Evolutionary conservation across 75 land plant species (phyloP).

Genomic region (Isoetes taiwanensis): DNA sequence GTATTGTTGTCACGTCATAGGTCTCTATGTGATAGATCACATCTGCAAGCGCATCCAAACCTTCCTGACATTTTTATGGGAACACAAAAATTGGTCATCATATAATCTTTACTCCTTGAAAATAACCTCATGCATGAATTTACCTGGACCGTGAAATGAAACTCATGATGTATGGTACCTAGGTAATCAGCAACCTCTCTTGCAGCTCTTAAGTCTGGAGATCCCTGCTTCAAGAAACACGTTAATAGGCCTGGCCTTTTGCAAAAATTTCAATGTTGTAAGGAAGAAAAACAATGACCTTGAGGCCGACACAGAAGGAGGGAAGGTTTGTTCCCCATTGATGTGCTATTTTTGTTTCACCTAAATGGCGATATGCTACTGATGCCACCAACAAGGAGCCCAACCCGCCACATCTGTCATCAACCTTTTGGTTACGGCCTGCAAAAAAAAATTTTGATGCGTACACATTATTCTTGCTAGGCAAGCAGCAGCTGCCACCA

Average conservation of each 20-base stretch:
- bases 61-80: too few relatives aligned
- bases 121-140: background rate
- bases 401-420: conserved; percentile 99
- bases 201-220: conserved; percentile 94
- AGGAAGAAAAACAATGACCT: conserved; percentile 28
- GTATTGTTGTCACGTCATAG: conserved; percentile 91
- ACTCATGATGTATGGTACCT: conserved; percentile 84
- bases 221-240: conserved; percentile 42
- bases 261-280: background rate
- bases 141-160: conserved; percentile 94
- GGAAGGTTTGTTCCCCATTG: conserved; percentile 87
- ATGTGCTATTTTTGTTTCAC: conserved; percentile 50
- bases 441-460: too few relatives aligned
- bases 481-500: too few relatives aligned
- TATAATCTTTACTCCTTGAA: background rate
- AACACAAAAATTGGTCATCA: too few relatives aligned
- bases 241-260: background rate
- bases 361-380: conserved; percentile 69
- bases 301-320: conserved; percentile 83
- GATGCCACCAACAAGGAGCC: conserved; percentile 94
- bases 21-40: conserved; percentile 95
- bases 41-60: conserved; percentile 90
- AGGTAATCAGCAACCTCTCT: conserved; percentile 84
- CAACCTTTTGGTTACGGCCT: conserved; percentile 89
- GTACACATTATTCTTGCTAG: too few relatives aligned